Percentiles rank a stretch among this genome's conserved stretches.
phyloP scores from a whole-genome alignment of 1,139 yeast species.

The Pichia inconspicua region DNA sequence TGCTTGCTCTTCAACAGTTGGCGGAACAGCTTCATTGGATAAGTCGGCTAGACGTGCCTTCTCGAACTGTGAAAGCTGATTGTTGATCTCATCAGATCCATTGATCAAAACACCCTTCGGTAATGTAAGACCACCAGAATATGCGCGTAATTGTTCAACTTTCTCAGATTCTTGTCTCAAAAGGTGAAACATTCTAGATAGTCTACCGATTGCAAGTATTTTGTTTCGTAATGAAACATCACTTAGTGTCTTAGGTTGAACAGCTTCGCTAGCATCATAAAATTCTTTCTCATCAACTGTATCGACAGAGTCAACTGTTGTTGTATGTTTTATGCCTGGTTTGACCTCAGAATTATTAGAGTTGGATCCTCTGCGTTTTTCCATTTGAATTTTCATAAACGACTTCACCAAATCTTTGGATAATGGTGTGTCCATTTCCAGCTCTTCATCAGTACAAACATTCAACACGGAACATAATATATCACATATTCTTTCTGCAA shows the following conservation, averaged over 20 bases:
- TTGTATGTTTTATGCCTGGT: not conserved
- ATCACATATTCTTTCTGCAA: constrained; percentile 93
- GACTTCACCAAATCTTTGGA: constrained; percentile 27
- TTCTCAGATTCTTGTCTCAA: constrained; percentile 85
- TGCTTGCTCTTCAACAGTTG: constrained; percentile 13
- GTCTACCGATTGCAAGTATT: constrained; percentile 89
- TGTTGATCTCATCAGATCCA: constrained; percentile 73
- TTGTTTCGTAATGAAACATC: constrained; percentile 72
- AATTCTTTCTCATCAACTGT: too few species aligned
- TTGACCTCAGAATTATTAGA: not conserved
- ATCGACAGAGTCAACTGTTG: not conserved
- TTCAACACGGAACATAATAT: constrained; percentile 86
- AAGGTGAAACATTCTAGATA: constrained; percentile 87
- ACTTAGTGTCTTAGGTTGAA: constrained; percentile 15
- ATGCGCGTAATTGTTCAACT: constrained; percentile 54
- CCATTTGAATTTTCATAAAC: constrained; percentile 12
- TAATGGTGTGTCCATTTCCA: constrained; percentile 62
- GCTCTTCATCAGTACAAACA: constrained; percentile 92
- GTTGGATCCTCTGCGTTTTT: not conserved
- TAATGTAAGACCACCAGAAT: constrained; percentile 54
- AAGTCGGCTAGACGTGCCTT: constrained; percentile 80
- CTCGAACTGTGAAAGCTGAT: constrained; percentile 67
- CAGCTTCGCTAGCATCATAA: not conserved
- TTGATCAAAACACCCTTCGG: constrained; percentile 79
- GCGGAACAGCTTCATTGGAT: constrained; percentile 83